Evolutionary conservation across 495 filamentous ascomycete species (phyloP), one percentile per base, ranked within the genome.

Genomic region (Talaromyces borbonicus): DNA sequence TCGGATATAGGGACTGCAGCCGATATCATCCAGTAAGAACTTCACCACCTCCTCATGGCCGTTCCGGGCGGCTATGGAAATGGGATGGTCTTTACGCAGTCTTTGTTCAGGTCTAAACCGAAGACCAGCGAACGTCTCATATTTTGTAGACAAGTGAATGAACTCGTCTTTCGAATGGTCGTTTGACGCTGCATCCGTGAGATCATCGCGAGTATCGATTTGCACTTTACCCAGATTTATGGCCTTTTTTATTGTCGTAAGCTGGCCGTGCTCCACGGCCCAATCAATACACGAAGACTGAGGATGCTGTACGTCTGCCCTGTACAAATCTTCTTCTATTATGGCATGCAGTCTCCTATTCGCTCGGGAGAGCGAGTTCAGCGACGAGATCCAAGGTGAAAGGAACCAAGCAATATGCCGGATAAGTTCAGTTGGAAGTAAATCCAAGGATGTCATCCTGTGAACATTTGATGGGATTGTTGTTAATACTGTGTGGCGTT

Each of bases 61-160:
- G 5, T 26, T 26, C 8, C 9, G 38, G 26, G 38, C 16, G 5
- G 38, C 23, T 1, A 15, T 12, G 16, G 12, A 41, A 16, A 41
- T 41, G 2, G 38, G 38, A 41, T 41, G 38, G 5, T 41, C 38
- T 12, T 23, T 41, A 16, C n/a, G n/a, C n/a, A n/a, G n/a, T n/a
- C n/a, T n/a, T n/a, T n/a, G n/a, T n/a, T n/a, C n/a, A n/a, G n/a
- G n/a, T n/a, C n/a, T n/a, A n/a, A n/a, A n/a, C n/a, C n/a, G n/a
- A n/a, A n/a, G n/a, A n/a, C n/a, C n/a, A n/a, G n/a, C n/a, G n/a
- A n/a, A n/a, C n/a, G n/a, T n/a, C n/a, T n/a, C n/a, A n/a, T n/a
- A n/a, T n/a, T n/a, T n/a, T n/a, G n/a, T n/a, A n/a, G n/a, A n/a
- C n/a, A n/a, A n/a, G n/a, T n/a, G n/a, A n/a, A n/a, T n/a, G n/a